phyloP scores from a whole-genome alignment of 1,284 basidiomycete genomes.

The Rugosomyces carneus region DNA sequence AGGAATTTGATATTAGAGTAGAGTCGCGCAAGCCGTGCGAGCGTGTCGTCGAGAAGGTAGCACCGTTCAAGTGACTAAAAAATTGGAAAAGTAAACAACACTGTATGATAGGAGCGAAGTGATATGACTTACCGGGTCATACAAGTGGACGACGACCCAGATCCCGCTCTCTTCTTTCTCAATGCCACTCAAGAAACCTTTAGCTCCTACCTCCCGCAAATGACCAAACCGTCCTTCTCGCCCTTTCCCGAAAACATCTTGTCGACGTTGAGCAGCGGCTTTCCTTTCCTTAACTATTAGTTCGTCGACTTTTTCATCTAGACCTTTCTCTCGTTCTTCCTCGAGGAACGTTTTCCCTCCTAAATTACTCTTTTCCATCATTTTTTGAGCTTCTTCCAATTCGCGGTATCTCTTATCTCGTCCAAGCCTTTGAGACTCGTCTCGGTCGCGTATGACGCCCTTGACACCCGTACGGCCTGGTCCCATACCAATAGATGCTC shows the following conservation, averaged over 20 bases:
- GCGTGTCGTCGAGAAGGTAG: conserved; percentile 59
- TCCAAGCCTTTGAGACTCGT: conserved; percentile 55
- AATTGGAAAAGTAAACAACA: conserved; percentile 7
- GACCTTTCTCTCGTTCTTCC: conserved; percentile 56
- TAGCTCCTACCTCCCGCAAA: conserved; percentile 71
- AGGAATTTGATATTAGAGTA: conserved; percentile 77
- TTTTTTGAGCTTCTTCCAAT: conserved; percentile 41
- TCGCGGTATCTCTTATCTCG: conserved; percentile 44
- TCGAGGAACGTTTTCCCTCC: conserved; percentile 66
- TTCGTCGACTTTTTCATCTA: conserved; percentile 40
- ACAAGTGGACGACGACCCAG: conserved; percentile 81
- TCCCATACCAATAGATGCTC: conserved; percentile 70
- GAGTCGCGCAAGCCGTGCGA: conserved; percentile 61
- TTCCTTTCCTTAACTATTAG: conserved; percentile 36
- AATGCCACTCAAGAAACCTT: conserved; percentile 70
- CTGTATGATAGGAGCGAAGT: conserved; percentile 22
- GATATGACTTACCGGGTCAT: conserved; percentile 59
- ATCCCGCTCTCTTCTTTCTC: conserved; percentile 64
- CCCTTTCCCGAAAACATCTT: conserved; percentile 40
- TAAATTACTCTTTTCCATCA: conserved; percentile 56
- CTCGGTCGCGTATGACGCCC: conserved; percentile 72
- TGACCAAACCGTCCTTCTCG: conserved; percentile 68
- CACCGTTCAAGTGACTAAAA: conserved; percentile 69
- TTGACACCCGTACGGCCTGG: conserved; percentile 80
- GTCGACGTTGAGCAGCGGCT: conserved; percentile 23